These are phyloP conservation scores for Moniliophthora roreri DNA, from an alignment of 1,284 basidiomycete species.

Conservation along the genomic window DNA sequence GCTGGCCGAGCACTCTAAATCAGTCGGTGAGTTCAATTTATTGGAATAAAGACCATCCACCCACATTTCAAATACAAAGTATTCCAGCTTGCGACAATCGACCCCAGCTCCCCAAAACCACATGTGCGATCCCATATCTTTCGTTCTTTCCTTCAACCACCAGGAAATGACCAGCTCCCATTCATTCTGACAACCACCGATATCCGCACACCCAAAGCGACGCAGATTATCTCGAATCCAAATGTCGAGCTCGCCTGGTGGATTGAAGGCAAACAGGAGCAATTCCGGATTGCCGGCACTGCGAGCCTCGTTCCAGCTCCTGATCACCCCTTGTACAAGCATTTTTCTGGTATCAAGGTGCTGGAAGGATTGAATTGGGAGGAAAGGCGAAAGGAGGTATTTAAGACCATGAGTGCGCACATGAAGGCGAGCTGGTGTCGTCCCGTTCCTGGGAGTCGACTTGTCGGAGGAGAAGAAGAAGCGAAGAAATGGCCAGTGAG, in stretches of 20 bases:
- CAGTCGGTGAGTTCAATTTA: constrained; percentile 34
- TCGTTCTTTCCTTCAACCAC: constrained; percentile 48
- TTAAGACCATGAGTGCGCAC: constrained; percentile 49
- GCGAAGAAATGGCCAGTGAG: constrained; percentile 55
- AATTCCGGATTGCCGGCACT: constrained; percentile 57
- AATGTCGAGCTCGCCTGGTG: constrained; percentile 60
- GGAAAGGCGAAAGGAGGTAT: constrained; percentile 48
- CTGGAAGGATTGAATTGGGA: constrained; percentile 57
- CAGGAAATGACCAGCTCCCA: constrained; percentile 38
- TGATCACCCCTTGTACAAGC: constrained; percentile 26
- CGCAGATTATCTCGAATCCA: constrained; percentile 45
- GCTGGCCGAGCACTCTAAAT: constrained; percentile 42
- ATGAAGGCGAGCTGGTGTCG: constrained; percentile 69
- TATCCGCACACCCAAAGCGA: constrained; percentile 58
- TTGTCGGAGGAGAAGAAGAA: constrained; percentile 50
- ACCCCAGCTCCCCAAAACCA: constrained; percentile 38
- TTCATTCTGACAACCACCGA: constrained; percentile 63
- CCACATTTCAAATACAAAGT: constrained; percentile 32
- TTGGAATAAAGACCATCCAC: too few species aligned
- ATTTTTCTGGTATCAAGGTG: constrained; percentile 3
- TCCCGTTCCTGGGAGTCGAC: constrained; percentile 52
- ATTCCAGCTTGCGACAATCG: constrained; percentile 61
- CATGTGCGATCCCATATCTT: constrained; percentile 63
- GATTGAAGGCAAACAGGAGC: constrained; percentile 53
- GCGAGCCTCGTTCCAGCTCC: constrained; percentile 49